Percentiles rank a stretch among this genome's conserved stretches.
Evolutionary conservation across 257 asterid species (phyloP).

Genomic region (Knoxia roxburghii): DNA sequence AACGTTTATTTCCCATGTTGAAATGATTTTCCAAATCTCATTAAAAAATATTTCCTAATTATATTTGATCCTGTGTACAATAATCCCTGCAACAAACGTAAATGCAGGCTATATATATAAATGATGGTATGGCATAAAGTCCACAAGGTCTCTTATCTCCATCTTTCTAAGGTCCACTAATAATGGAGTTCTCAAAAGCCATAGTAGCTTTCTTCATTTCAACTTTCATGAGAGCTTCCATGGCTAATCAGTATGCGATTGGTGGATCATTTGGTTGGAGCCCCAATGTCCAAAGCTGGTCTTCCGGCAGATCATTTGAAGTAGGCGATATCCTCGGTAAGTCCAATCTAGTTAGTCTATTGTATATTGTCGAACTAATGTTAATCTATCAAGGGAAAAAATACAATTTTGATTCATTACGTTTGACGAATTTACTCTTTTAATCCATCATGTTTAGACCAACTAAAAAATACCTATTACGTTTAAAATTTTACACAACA

Average conservation of each 20-base stretch:
- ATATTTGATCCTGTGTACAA: neutral
- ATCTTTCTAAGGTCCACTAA: neutral
- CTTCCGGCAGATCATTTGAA: neutral
- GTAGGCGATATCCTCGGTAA: neutral
- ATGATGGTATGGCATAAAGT: no score
- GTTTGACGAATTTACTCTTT: no score
- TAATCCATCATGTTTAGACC: no score
- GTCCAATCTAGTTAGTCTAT: no score
- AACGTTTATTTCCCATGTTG: neutral
- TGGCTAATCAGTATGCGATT: neutral
- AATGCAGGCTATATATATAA: no score
- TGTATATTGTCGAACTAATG: no score
- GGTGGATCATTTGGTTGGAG: conserved; percentile 9
- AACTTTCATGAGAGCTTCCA: neutral
- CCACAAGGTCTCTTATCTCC: neutral
- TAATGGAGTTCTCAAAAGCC: conserved; percentile 1
- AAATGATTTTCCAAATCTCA: neutral
- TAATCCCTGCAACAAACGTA: neutral
- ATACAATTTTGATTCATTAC: no score
- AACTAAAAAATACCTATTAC: no score
- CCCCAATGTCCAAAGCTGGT: neutral
- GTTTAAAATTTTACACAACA: no score
- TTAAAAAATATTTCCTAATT: neutral
- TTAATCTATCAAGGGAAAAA: neutral
- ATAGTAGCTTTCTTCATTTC: neutral